Base-by-base conservation (phyloP, 371 early-diverging fungal species). In the Phascolomyces articulosus region DNA sequence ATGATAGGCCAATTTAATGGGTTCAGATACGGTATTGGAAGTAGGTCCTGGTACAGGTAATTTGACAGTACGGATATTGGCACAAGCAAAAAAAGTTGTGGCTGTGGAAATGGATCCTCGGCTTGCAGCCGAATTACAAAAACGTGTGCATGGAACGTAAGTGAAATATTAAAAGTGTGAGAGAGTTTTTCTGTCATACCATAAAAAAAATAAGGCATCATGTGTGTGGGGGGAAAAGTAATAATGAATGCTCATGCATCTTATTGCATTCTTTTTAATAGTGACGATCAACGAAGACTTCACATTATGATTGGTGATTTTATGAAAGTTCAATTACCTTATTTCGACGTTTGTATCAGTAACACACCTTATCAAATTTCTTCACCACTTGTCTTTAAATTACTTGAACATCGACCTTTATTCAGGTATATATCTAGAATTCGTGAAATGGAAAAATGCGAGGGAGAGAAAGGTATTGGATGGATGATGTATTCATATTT, bases 31-130 rank as follows among this genome's bases (percentile, higher is more conserved):
- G 3, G 98, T 99, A 9, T 89, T 99, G 21, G 99, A 99, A 87
- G 92, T 99, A 58, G 99, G 99, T 78, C 99, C 99, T 11, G 99
- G 99, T 85, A 99, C 99, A n/a, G 99, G 99, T 78, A 99, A 98
- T 82, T 88, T 99, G 73, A 98, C 99, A 8, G 91, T 99, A 40
- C 94, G 95, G 80, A 95, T 99, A 60, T 85, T 99, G 55, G 93
- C 91, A 60, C 90, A 93, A 65, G 93, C 95, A 63, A 99, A 99
- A 74, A 96, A 93, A 82, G 95, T 97, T 13, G 77, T 91, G 40
- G 97, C 94, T n/a, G 94, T 96, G 34, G 99, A 99, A 86, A 94
- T 93, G 80, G 99, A 99, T 83, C 95, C 95, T 58, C 90, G 98
- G 67, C 80, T 99, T 69, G 99, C 99, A 21, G 96, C 98, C 16